Evolutionary conservation across 805 yeast genomes (phyloP).

Genomic region (Saccharomycopsis fermentans): DNA sequence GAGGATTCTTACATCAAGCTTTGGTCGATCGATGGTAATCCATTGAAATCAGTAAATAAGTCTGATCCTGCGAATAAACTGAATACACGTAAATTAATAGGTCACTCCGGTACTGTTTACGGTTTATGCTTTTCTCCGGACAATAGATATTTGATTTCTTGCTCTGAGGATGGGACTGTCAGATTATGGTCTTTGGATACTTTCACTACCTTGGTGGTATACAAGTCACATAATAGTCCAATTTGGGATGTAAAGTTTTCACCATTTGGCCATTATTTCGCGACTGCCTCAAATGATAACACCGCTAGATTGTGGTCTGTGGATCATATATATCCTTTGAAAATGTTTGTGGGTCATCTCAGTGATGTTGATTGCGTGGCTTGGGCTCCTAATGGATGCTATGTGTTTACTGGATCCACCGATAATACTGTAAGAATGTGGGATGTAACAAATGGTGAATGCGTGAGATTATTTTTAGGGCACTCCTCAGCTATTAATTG

Average conservation of each 20-base stretch:
- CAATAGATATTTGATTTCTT: conserved; percentile 64
- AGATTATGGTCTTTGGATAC: conserved; percentile 93
- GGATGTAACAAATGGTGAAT: conserved; percentile 84
- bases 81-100: conserved; percentile 47
- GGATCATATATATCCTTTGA: conserved; percentile 91
- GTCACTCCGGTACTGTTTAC: conserved; percentile 92
- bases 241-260: conserved; percentile 95
- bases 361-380: conserved; percentile 92
- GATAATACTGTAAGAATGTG: conserved; percentile 97
- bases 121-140: conserved; percentile 89
- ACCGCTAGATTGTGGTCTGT: conserved; percentile 97
- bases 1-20: conserved; percentile 83
- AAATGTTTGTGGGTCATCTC: conserved; percentile 95
- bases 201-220: conserved; percentile 78
- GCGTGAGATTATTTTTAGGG: conserved; percentile 87
- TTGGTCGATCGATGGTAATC: conserved; percentile 91
- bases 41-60: conserved; percentile 52
- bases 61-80: conserved; percentile 41
- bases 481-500: conserved; percentile 84
- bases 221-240: conserved; percentile 93
- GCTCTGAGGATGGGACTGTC: conserved; percentile 87
- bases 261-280: conserved; percentile 94
- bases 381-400: conserved; percentile 94
- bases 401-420: conserved; percentile 88
- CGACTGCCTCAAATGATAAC: conserved; percentile 96